Evolutionary conservation across 768 basidiomycete genomes (phyloP).

Genomic region (Naganishia kalamii): DNA sequence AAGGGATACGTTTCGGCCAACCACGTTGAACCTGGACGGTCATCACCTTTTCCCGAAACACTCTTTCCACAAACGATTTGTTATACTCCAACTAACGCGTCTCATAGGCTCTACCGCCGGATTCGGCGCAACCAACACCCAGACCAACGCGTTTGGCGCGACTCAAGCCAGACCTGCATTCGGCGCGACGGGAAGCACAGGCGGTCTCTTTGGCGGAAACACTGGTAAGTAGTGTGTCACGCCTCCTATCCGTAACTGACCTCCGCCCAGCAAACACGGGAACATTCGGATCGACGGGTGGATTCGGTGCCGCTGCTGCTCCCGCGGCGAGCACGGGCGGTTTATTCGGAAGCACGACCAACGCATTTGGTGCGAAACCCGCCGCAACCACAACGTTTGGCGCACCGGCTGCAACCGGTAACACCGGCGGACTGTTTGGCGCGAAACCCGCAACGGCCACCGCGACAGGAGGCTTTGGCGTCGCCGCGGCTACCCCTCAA

Average conservation of each 20-base stretch:
- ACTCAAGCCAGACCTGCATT: constrained; percentile 22
- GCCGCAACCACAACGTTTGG: constrained; percentile 22
- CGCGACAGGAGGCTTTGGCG: constrained; percentile 51
- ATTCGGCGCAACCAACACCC: constrained; percentile 1
- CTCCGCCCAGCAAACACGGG: constrained; percentile 11
- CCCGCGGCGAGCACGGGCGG: constrained; percentile 39
- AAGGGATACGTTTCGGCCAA: no score
- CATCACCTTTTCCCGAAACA: not conserved
- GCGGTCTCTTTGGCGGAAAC: constrained; percentile 28
- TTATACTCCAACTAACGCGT: not conserved
- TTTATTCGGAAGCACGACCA: constrained; percentile 32
- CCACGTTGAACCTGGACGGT: no score
- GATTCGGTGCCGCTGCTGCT: constrained; percentile 52
- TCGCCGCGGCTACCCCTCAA: constrained; percentile 34
- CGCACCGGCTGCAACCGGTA: constrained; percentile 18
- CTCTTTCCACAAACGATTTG: not conserved
- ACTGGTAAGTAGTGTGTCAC: constrained; percentile 4
- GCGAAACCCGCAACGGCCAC: constrained; percentile 49
- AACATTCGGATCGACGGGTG: constrained; percentile 37
- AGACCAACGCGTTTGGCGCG: constrained; percentile 11
- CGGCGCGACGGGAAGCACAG: constrained; percentile 19
- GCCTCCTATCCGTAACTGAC: not conserved
- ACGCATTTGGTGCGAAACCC: constrained; percentile 22
- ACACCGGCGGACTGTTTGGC: constrained; percentile 45
- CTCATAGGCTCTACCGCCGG: constrained; percentile 10